phyloP scores from a whole-genome alignment of 768 basidiomycete species.

The Tulasnella sp. region DNA sequence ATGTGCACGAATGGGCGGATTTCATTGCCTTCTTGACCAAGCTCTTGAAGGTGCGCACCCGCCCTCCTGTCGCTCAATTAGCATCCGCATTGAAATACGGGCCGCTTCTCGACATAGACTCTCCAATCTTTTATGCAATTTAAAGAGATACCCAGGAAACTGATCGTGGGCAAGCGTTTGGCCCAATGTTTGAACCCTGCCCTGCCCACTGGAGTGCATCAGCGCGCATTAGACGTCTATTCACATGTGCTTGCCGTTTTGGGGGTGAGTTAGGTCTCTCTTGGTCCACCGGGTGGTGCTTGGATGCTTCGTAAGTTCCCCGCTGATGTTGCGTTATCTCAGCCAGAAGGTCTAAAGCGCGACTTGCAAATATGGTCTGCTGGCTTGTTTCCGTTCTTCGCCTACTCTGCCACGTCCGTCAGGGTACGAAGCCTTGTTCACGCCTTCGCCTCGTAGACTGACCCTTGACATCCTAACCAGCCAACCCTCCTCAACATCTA shows the following conservation, averaged over 20 bases:
- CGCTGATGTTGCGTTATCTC: neutral
- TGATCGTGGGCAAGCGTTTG: constrained; percentile 87
- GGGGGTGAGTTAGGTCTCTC: constrained; percentile 45
- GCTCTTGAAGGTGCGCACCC: constrained; percentile 58
- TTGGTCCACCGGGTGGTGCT: constrained; percentile 12
- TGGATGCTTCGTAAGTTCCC: neutral
- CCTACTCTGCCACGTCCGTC: constrained; percentile 98
- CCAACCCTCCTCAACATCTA: constrained; percentile 85
- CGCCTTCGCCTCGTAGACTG: neutral
- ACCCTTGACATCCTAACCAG: constrained; percentile 28
- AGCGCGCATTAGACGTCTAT: constrained; percentile 91
- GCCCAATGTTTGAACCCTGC: constrained; percentile 98
- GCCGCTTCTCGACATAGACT: constrained; percentile 39
- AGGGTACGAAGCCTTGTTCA: constrained; percentile 39
- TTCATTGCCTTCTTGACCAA: constrained; percentile 96
- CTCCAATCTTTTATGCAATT: constrained; percentile 89
- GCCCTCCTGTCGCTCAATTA: neutral
- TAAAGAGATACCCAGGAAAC: constrained; percentile 89
- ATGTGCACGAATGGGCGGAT: constrained; percentile 98
- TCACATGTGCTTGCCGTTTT: constrained; percentile 80
- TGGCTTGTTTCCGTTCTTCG: constrained; percentile 95
- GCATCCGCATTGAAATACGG: neutral
- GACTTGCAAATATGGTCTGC: constrained; percentile 92
- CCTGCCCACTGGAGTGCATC: constrained; percentile 90
- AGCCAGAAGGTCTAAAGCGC: constrained; percentile 76